Evolutionary conservation across 108 stramenopile genomes (phyloP).

Genomic region (Cyclostephanos tholiformis): DNA sequence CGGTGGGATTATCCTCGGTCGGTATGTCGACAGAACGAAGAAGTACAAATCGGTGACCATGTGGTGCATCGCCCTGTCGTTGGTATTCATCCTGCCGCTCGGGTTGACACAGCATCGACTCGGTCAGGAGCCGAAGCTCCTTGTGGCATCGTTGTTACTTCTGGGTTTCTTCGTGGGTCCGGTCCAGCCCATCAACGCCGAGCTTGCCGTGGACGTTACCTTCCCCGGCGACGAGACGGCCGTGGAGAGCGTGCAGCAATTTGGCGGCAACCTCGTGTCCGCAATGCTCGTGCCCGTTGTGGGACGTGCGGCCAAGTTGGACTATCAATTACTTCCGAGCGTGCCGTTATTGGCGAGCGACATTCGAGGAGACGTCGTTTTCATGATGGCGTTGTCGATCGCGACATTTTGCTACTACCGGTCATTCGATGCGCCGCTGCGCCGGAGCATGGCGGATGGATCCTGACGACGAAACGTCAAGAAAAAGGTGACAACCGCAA

Average conservation of each 20-base stretch:
- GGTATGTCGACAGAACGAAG: slow-evolving; percentile 85
- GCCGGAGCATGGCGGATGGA: slow-evolving; percentile 51
- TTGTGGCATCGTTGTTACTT: slow-evolving; percentile 50
- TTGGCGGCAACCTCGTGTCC: slow-evolving; percentile 57
- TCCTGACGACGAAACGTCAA: not conserved
- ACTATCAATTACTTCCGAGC: slow-evolving; percentile 48
- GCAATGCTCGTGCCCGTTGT: slow-evolving; percentile 60
- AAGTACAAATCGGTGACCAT: slow-evolving; percentile 84
- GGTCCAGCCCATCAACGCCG: slow-evolving; percentile 68
- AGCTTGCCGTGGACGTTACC: slow-evolving; percentile 67
- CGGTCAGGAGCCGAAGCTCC: slow-evolving; percentile 46
- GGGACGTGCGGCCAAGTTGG: slow-evolving; percentile 48
- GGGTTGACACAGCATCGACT: slow-evolving; percentile 58
- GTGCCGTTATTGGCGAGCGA: slow-evolving; percentile 48
- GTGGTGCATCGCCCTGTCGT: slow-evolving; percentile 69
- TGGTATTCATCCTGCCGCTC: slow-evolving; percentile 55
- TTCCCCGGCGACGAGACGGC: slow-evolving; percentile 70
- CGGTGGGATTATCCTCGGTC: slow-evolving; percentile 85
- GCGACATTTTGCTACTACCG: slow-evolving; percentile 49
- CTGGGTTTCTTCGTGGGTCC: slow-evolving; percentile 58
- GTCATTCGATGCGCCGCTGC: slow-evolving; percentile 55
- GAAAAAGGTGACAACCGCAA: no score
- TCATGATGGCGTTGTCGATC: slow-evolving; percentile 48
- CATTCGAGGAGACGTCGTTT: slow-evolving; percentile 56
- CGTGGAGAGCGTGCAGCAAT: slow-evolving; percentile 63